phyloP scores from a whole-genome alignment of 2,329 filamentous ascomycete species.

The Beauveria australis region DNA sequence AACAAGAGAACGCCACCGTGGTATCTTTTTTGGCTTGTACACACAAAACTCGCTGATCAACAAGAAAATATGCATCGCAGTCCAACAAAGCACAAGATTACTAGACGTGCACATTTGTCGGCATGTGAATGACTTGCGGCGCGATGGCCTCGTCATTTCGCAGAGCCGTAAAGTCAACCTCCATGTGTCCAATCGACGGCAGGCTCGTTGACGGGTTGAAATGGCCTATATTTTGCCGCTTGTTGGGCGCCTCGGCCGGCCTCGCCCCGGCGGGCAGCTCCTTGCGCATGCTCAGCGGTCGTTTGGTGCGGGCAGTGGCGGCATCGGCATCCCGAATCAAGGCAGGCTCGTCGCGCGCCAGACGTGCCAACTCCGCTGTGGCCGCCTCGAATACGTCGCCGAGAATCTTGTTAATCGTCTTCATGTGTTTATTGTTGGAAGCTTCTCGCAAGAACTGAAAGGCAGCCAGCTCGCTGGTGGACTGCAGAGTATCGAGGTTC shows the following conservation, averaged over 20 bases:
- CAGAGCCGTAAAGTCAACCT: conserved; percentile 3
- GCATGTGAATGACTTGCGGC: neutral
- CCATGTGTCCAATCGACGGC: conserved; percentile 4
- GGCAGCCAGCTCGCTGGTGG: conserved; percentile 75
- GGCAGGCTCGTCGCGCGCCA: conserved; percentile 44
- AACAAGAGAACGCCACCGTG: neutral
- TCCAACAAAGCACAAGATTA: neutral
- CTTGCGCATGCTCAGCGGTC: conserved; percentile 45
- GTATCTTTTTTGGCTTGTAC: conserved; percentile 3
- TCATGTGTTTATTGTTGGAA: conserved; percentile 70
- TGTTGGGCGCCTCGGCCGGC: conserved; percentile 17
- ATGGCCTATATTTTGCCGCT: conserved; percentile 13
- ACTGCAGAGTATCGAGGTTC: conserved; percentile 69
- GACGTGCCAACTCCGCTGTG: conserved; percentile 48
- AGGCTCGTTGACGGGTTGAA: neutral
- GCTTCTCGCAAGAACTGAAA: conserved; percentile 86
- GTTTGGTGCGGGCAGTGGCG: conserved; percentile 38
- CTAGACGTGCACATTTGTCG: neutral
- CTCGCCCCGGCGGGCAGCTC: conserved; percentile 28
- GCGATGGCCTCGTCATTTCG: neutral
- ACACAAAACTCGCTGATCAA: conserved; percentile 7
- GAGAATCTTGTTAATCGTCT: conserved; percentile 59
- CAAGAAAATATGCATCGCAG: neutral
- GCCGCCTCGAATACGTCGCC: conserved; percentile 54
- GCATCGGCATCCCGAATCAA: conserved; percentile 31